These are phyloP conservation scores for Globisporangium nagaii DNA, from an alignment of 352 stramenopile species.

Conservation along the genomic window DNA sequence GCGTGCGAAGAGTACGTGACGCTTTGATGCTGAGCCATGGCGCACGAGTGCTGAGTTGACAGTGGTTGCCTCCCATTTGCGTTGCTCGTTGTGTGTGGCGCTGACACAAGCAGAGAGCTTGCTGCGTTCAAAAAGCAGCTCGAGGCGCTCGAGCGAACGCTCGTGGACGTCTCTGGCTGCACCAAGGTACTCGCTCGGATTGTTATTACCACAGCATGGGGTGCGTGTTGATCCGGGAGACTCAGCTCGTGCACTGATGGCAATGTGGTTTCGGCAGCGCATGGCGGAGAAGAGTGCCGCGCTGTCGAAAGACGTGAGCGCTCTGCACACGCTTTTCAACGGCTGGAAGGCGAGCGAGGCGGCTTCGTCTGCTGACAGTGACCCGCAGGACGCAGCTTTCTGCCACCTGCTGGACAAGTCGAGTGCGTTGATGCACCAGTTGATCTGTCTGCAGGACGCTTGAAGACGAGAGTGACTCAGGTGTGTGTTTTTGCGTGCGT, in stretches of 20 bases:
- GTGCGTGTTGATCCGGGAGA: too few relatives aligned
- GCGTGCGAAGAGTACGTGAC: constrained; percentile 35
- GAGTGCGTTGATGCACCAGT: constrained; percentile 30
- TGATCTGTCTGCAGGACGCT: background rate
- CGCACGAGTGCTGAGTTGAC: background rate
- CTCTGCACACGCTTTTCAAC: constrained; percentile 46
- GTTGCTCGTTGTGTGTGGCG: background rate
- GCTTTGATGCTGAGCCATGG: background rate
- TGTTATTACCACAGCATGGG: too few relatives aligned
- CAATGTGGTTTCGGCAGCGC: constrained; percentile 22
- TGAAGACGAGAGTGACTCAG: background rate
- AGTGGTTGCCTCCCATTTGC: background rate
- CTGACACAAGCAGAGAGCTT: constrained; percentile 25
- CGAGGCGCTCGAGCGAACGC: constrained; percentile 45
- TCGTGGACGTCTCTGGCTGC: constrained; percentile 37
- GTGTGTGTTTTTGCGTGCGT: too few relatives aligned
- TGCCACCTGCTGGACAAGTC: constrained; percentile 35
- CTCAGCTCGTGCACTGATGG: too few relatives aligned
- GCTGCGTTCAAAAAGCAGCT: constrained; percentile 49
- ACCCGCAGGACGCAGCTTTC: constrained; percentile 23
- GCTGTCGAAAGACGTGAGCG: constrained; percentile 45
- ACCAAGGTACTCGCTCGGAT: constrained; percentile 50
- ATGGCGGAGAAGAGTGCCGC: constrained; percentile 51
- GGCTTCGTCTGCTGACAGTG: background rate
- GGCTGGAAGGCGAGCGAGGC: constrained; percentile 48